Evolutionary conservation across 2,329 filamentous ascomycete genomes (phyloP), one percentile per base, ranked within the genome.

Genomic region (Esteya vermicola): DNA sequence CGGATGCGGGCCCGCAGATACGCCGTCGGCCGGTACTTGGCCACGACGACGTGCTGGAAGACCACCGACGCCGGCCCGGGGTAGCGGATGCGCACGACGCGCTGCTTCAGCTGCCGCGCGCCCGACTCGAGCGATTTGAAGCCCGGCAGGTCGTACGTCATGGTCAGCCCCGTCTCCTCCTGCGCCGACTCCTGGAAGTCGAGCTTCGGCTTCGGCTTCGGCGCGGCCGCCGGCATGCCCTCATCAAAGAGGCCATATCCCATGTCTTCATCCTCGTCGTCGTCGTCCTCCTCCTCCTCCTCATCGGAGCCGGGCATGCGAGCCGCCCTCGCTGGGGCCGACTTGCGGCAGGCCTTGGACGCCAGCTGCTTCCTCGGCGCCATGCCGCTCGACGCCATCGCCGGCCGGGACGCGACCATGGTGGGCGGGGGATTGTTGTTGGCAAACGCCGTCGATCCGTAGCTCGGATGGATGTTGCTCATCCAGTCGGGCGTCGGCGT

Each of bases 61-160:
- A 55, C 46, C 23, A 78, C 59, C 9, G 33, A 8, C 10, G 26
- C 33, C 9, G 28, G 41, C 62, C 58, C 20, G 60, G 52, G 44
- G 45, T 69, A 9, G 58, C 22, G 51, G 35, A 78, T 55, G 36
- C 70, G 66, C 2, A 70, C 68, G 35, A 80, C 70, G 28, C 74
- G 72, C 53, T 79, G 75, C 54, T 74, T 73, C 16, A 64, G 67
- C 1, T 63, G 57, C 0, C 62, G 65, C 23, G 62, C 58, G 14
- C 63, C 66, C 1, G 75, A 70, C 0, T 58, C 51, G 5, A 80
- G 59, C 0, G 72, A 75, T 54, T 75, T 76, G 25, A 62, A 50
- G 0, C 68, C 70, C 0, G 72, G 71, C 0, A 79, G 61, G 41
- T 78, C 73, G 52, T 78, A 79, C 2, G 67, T 74, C 0, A 70